phyloP scores from a whole-genome alignment of 2,329 filamentous ascomycete genomes.

The Microcera coccophila region DNA sequence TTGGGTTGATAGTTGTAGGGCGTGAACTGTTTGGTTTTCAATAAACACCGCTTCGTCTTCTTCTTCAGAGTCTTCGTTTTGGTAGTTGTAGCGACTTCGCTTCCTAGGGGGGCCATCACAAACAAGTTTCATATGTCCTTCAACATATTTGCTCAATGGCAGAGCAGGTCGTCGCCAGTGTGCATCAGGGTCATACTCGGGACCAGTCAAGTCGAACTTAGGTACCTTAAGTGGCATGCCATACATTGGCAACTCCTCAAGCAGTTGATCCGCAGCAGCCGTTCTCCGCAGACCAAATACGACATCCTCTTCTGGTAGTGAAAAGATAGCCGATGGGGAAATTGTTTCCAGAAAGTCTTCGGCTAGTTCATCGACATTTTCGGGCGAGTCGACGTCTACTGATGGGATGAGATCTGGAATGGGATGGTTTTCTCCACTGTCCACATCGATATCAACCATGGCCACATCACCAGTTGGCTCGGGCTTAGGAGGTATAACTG shows the following conservation, averaged over 20 bases:
- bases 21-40: slow-evolving; percentile 46
- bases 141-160: slow-evolving; percentile 81
- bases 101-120: slow-evolving; percentile 65
- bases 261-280: slow-evolving; percentile 67
- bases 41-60: slow-evolving; percentile 56
- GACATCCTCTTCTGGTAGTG: slow-evolving; percentile 75
- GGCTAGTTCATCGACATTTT: slow-evolving; percentile 38
- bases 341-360: slow-evolving; percentile 47
- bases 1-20: slow-evolving; percentile 58
- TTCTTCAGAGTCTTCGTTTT: slow-evolving; percentile 65
- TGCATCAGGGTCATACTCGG: slow-evolving; percentile 63
- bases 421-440: slow-evolving; percentile 43
- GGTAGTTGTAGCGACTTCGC: slow-evolving; percentile 77
- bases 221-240: slow-evolving; percentile 59
- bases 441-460: slow-evolving; percentile 33
- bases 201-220: slow-evolving; percentile 52
- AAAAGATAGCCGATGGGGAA: slow-evolving; percentile 76
- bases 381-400: slow-evolving; percentile 56
- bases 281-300: slow-evolving; percentile 74
- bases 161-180: slow-evolving; percentile 73
- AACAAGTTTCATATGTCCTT: slow-evolving; percentile 71
- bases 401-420: slow-evolving; percentile 67
- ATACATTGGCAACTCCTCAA: slow-evolving; percentile 79
- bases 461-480: slow-evolving; percentile 28
- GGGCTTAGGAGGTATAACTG: slow-evolving; percentile 44